A percentile compares a stretch with the other conserved stretches of the same genome.
Conservation (phyloP, 1,284 basidiomycete species). For the Porogramme epimiltina region DNA sequence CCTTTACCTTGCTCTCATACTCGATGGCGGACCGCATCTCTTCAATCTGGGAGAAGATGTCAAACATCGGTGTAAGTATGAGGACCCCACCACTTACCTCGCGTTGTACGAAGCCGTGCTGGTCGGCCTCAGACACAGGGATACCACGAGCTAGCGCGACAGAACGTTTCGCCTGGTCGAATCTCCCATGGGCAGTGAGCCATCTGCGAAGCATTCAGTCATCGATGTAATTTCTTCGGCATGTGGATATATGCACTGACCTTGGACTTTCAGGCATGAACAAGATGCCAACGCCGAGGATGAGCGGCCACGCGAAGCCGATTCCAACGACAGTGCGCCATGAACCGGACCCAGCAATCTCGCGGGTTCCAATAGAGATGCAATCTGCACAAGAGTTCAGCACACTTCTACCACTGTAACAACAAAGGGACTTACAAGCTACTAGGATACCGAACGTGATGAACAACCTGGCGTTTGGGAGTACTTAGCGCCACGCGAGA, state of each 20-base stretch:
- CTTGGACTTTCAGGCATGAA: constrained; percentile 81
- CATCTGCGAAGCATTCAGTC: constrained; percentile 44
- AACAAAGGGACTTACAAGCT: constrained; percentile 49
- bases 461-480: constrained; percentile 55
- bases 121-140: constrained; percentile 38
- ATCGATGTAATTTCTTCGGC: not conserved
- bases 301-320: constrained; percentile 68
- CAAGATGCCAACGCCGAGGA: constrained; percentile 68
- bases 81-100: constrained; percentile 36
- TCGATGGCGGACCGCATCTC: constrained; percentile 52
- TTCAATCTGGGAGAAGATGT: constrained; percentile 29
- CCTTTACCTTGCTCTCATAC: constrained; percentile 43
- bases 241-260: constrained; percentile 23
- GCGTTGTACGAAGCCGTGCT: constrained; percentile 46
- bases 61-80: too few species aligned
- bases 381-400: constrained; percentile 41
- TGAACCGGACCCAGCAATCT: constrained; percentile 48
- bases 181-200: constrained; percentile 52
- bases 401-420: not conserved
- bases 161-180: constrained; percentile 53
- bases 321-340: constrained; percentile 75
- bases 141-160: constrained; percentile 63
- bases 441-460: constrained; percentile 80
- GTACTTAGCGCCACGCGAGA: not conserved
- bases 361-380: constrained; percentile 59